Evolutionary conservation across 768 basidiomycete genomes (phyloP).

Genomic region (Pleurotus cornucopiae): DNA sequence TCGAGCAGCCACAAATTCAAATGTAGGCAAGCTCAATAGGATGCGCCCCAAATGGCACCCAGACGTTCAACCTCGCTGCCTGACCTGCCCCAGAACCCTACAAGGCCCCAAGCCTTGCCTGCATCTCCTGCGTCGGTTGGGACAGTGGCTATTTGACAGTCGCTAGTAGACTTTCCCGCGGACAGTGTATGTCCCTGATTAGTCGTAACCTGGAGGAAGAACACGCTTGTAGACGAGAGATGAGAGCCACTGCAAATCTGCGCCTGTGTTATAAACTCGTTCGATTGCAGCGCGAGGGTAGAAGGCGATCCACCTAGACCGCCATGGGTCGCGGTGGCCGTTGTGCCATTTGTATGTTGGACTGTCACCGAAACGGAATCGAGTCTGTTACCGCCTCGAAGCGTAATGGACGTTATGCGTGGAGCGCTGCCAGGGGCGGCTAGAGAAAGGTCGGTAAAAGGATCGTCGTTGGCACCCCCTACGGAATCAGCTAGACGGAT

Average conservation of each 20-base stretch:
- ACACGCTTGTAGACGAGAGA: constrained; percentile 24
- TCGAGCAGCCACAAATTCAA: neutral
- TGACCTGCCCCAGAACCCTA: constrained; percentile 27
- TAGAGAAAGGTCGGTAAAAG: constrained; percentile 26
- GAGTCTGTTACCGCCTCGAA: constrained; percentile 26
- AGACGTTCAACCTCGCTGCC: constrained; percentile 24
- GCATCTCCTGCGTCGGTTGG: constrained; percentile 24
- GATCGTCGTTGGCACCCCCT: constrained; percentile 28
- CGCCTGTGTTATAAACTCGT: constrained; percentile 20
- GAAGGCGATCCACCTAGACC: constrained; percentile 27
- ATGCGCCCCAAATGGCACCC: constrained; percentile 26
- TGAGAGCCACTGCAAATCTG: constrained; percentile 23
- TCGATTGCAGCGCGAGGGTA: constrained; percentile 20
- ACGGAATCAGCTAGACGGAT: constrained; percentile 26
- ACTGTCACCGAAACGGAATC: constrained; percentile 26
- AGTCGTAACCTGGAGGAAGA: constrained; percentile 26
- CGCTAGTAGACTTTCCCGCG: constrained; percentile 23
- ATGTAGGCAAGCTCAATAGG: constrained; percentile 14
- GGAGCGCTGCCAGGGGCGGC: constrained; percentile 18
- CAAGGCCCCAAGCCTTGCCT: constrained; percentile 23
- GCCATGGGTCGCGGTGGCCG: constrained; percentile 22
- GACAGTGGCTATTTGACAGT: constrained; percentile 21
- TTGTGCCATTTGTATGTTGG: constrained; percentile 14
- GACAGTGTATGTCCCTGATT: constrained; percentile 22
- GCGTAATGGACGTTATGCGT: constrained; percentile 23